Evolutionary conservation across 1,139 yeast species (phyloP), one percentile per base, ranked within the genome.

Genomic region (Geotrichum carabidarum): DNA sequence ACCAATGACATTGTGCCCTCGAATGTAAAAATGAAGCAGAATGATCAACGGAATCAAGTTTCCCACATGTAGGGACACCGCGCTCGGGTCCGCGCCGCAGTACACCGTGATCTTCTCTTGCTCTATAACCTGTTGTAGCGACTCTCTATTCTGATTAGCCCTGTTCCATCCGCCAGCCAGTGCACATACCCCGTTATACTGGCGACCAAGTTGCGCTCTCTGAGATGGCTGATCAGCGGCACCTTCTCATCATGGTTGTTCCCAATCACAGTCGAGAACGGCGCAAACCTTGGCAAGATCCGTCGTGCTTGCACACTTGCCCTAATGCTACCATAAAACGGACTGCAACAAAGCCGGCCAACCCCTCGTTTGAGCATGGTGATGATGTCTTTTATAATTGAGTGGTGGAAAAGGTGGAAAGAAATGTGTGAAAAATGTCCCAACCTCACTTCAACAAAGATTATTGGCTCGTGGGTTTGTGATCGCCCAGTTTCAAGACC

Each of bases 1-100:
- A 0, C 94, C 90, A 9, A 83, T 82, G 9, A 89, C 82, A 60
- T 81, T 80, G 67, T 91, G 96, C 0, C 99, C 99, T 37, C 94
- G 74, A 40, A 91, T 72, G 60, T 81, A 81, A 68, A 90, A 91
- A 68, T 94, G 97, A 48, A 93, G 74, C 47, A 91, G 71, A 2
- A 89, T 82, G 83, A 94, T 81, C 60, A 93, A 72, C 1, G 99
- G 99, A 44, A 93, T 74, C 56, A 94, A 72, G 64, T 93, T 93
- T 1, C 99, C 99, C 59, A 93, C 72, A 71, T 93, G 99, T 34
- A 93, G 74, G 0, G 98, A 90, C 51, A 70, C 74, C 0, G 99
- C 99, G 0, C 96, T 84, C 0, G 99, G 99, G 66, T 93, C 99
- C 0, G 97, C 98, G 15, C 99, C 99, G 69, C 95, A 85, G 71